phyloP scores from a whole-genome alignment of 768 basidiomycete species.

The Hysterangium stoloniferum region DNA sequence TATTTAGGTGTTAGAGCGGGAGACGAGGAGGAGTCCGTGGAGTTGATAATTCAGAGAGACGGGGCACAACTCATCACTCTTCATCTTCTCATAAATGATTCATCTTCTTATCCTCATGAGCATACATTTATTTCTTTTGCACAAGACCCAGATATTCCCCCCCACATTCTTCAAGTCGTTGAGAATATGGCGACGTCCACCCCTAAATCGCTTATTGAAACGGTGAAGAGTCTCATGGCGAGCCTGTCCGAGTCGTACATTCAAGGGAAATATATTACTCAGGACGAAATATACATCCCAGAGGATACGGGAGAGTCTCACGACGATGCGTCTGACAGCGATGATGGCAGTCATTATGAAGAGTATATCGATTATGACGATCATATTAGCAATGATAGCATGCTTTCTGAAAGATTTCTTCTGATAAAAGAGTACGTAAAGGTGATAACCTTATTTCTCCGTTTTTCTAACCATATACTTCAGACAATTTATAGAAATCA shows the following conservation, averaged over 20 bases:
- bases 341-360: constrained; percentile 27
- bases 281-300: background rate
- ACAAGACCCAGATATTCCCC: constrained; percentile 35
- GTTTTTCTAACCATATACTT: background rate
- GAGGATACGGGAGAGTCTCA: constrained; percentile 1
- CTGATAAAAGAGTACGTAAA: background rate
- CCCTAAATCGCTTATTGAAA: constrained; percentile 37
- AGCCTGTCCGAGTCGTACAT: constrained; percentile 22
- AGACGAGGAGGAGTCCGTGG: constrained; percentile 61
- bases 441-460: too few species aligned
- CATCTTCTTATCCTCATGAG: constrained; percentile 55
- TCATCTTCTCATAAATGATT: constrained; percentile 44
- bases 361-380: constrained; percentile 31
- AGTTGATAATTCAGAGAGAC: constrained; percentile 32
- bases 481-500: constrained; percentile 56
- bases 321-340: constrained; percentile 12
- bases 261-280: constrained; percentile 9
- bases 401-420: too few species aligned
- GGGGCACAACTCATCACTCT: constrained; percentile 29
- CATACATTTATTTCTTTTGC: constrained; percentile 54
- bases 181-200: constrained; percentile 36
- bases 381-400: constrained; percentile 17
- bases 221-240: constrained; percentile 36
- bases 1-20: constrained; percentile 41
- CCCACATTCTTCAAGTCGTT: constrained; percentile 34